Base-by-base conservation (phyloP, 2,329 filamentous ascomycete species). In the Penicillium sp. region DNA sequence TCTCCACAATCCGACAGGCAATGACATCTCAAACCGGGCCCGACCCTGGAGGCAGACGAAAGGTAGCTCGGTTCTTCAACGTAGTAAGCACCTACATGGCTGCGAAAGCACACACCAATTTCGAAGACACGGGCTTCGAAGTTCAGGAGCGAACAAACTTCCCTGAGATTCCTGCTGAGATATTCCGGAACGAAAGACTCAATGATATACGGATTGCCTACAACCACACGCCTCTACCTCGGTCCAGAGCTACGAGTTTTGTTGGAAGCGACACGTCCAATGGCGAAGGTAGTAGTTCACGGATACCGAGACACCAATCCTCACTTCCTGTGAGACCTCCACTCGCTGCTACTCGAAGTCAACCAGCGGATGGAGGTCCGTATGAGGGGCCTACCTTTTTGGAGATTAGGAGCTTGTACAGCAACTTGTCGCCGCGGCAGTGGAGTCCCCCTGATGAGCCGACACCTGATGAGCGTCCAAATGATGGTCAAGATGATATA, bases 111-210 rank as follows among this genome's bases (percentile, higher is more conserved):
- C 73, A 77, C 1, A 74, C 80, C n/a, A 75, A 73, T 8, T 79
- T 80, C 54, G 79, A 85, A 52, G 76, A 80, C 29, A 77, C 77
- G 0, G 77, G 77, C 1, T 85, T 84, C 62, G 77, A 76, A 48
- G 70, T 69, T 4, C 77, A 80, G 19, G 73, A 72, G 44, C 79
- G 80, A 3, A 67, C 70, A n/a, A 73, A 77, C n/a, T 87, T 80
- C 48, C 85, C 85, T 0, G 77, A 81, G 53, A 74, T 84, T 0
- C 85, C 85, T 0, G 85, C 83, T 2, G 84, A 87, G 60, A 63
- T 59, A 1, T 58, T 70, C 2, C 76, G 81, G 29, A 84, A 84
- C 47, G 65, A 62, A 1, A 62, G 67, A 0, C 64, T 84, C 1
- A 51, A 58, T 19, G 61, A 71, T 3, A 77, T 80, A 26, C 74